Percentiles rank a stretch among this genome's conserved stretches.
These are phyloP conservation scores for Pyrenula aspistea DNA, from an alignment of 495 filamentous ascomycete species.

Conservation along the genomic window DNA sequence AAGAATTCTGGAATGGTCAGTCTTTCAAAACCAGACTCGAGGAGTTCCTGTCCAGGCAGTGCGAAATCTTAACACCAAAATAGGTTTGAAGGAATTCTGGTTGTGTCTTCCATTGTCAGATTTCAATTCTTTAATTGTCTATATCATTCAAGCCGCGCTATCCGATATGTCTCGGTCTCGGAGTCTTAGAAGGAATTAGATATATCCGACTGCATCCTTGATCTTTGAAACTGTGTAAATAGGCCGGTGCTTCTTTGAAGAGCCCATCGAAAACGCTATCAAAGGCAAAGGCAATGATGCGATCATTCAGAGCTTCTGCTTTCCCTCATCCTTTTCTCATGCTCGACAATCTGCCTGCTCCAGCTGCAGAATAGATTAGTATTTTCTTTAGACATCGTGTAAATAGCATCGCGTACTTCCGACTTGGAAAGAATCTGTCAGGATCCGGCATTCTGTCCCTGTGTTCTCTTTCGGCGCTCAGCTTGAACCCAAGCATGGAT, in stretches of 20 bases:
- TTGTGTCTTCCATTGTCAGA: too few species aligned
- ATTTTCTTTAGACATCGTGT: constrained; percentile 2
- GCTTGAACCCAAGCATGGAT: constrained; percentile 57
- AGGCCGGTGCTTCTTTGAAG: too few species aligned
- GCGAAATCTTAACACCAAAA: too few species aligned
- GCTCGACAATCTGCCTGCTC: constrained; percentile 82
- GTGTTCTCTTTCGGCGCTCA: constrained; percentile 74
- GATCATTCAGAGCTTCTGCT: background rate
- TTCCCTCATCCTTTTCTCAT: constrained; percentile 54
- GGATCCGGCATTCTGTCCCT: constrained; percentile 78
- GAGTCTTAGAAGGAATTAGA: too few species aligned
- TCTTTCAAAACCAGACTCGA: constrained; percentile 40
- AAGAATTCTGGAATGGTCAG: constrained; percentile 70
- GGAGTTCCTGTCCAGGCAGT: constrained; percentile 24
- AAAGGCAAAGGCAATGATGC: background rate
- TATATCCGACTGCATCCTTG: too few species aligned
- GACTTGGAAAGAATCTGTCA: constrained; percentile 83
- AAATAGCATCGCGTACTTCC: constrained; percentile 59
- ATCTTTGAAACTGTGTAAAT: too few species aligned
- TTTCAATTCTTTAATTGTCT: too few species aligned
- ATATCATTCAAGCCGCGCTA: too few species aligned
- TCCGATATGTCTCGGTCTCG: too few species aligned
- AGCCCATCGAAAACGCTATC: too few species aligned
- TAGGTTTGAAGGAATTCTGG: too few species aligned
- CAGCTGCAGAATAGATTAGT: constrained; percentile 44